Percentiles rank a stretch among this genome's conserved stretches.
Evolutionary conservation across 1,284 basidiomycete species (phyloP).

Genomic region (Xerocomus amazonicus): DNA sequence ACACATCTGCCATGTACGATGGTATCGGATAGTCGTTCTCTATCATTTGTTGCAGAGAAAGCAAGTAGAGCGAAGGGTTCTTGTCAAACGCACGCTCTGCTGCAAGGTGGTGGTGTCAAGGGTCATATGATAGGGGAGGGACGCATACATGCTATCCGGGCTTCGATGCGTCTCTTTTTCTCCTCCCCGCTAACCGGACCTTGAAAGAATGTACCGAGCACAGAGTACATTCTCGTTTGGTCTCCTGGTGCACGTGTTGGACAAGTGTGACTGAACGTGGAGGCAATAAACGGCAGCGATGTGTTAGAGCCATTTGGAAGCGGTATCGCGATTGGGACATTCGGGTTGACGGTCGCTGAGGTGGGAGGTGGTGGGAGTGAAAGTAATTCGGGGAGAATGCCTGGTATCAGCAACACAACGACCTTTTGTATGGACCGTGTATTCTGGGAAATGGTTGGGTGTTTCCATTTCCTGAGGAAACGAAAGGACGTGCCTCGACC

Average conservation of each 20-base stretch:
- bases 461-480: constrained; percentile 8
- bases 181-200: constrained; percentile 76
- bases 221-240: constrained; percentile 77
- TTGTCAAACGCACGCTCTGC: constrained; percentile 58
- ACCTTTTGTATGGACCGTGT: constrained; percentile 69
- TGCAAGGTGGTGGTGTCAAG: constrained; percentile 28
- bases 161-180: constrained; percentile 61
- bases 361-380: constrained; percentile 64
- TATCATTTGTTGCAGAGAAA: constrained; percentile 81
- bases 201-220: constrained; percentile 77
- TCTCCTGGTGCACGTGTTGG: constrained; percentile 91
- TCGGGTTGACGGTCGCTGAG: constrained; percentile 61
- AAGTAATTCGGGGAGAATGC: constrained; percentile 69
- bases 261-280: constrained; percentile 86
- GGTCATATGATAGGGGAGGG: neutral
- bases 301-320: constrained; percentile 39
- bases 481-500: constrained; percentile 54
- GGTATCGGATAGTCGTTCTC: constrained; percentile 89
- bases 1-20: constrained; percentile 70
- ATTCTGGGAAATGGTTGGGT: constrained; percentile 47
- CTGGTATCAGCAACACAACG: constrained; percentile 76
- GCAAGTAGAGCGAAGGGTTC: constrained; percentile 66
- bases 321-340: constrained; percentile 64
- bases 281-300: constrained; percentile 69
- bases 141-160: constrained; percentile 51